A percentile compares a stretch with the other conserved stretches of the same genome.
Evolutionary conservation across 2,329 filamentous ascomycete genomes (phyloP).

Genomic region (Aspergillus fijiensis): DNA sequence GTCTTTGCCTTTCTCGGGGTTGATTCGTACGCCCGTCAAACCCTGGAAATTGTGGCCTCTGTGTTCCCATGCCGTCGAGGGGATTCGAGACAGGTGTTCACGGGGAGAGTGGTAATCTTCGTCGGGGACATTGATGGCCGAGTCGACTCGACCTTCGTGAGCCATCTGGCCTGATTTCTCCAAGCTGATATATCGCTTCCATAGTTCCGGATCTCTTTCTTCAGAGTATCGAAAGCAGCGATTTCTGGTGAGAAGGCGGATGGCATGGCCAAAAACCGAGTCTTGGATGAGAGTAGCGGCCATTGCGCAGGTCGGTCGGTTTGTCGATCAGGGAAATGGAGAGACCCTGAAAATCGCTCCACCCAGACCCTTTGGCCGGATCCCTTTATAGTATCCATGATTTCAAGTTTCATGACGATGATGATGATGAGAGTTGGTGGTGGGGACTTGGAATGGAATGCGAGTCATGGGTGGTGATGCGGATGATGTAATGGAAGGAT

Average conservation of each 20-base stretch:
- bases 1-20: slow-evolving; percentile 55
- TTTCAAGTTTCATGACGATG: too few species aligned
- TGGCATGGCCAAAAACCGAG: slow-evolving; percentile 41
- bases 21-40: slow-evolving; percentile 45
- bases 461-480: background rate
- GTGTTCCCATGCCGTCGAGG: slow-evolving; percentile 18
- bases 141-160: slow-evolving; percentile 30
- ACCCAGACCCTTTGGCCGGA: background rate
- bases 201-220: slow-evolving; percentile 52
- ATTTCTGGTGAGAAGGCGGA: slow-evolving; percentile 42
- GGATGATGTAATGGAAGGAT: background rate
- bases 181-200: slow-evolving; percentile 50
- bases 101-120: slow-evolving; percentile 28
- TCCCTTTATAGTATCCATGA: background rate
- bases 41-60: slow-evolving; percentile 34
- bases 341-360: background rate
- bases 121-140: slow-evolving; percentile 39
- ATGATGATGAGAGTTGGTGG: background rate
- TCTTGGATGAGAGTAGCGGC: slow-evolving; percentile 44
- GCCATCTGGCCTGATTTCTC: slow-evolving; percentile 53
- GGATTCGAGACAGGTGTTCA: slow-evolving; percentile 10
- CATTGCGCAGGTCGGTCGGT: background rate
- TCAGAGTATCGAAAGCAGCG: slow-evolving; percentile 42
- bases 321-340: background rate
- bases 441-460: background rate